Evolutionary conservation across 1,284 basidiomycete genomes (phyloP), one percentile per base, ranked within the genome.

Genomic region (Pulchroboletus neoregius): DNA sequence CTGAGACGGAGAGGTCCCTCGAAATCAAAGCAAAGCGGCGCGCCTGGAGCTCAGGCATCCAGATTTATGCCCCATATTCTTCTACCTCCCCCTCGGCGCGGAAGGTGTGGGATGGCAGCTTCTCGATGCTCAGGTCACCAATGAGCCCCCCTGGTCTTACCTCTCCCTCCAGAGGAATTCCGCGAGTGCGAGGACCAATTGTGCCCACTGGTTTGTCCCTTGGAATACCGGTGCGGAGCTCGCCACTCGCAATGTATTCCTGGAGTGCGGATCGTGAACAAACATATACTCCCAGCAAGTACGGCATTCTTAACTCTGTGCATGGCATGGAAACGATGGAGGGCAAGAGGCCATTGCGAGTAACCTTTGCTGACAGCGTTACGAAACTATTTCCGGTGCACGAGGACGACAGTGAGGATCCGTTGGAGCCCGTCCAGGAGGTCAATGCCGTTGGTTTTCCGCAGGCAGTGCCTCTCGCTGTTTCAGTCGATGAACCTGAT

Each of bases 11-110:
- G 41, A 48, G 33, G 20, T 44, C 50, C 2, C 53, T 64, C 23
- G 62, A 64, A 46, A 46, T 44, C 28, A 67, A 45, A 39, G 66
- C 65, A 7, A 67, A 68, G 36, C 58, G 62, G 13, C 61, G 62
- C 11, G 66, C 62, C 6, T 64, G 62, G 62, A 64, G 66, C 42
- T 64, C 64, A 13, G 62, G 62, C 11, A 60, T 68, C 47, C 62
- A 53, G 41, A 50, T 68, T 28, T 35, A 49, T 40, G 60, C 53
- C 1, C 56, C 62, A 4, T 66, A 64, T 48, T 26, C 43, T 18
- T 33, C 32, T 20, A 20, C 36, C 4, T 26, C 42, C 15, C 35
- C 30, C 37, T 39, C 28, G 26, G 11, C 36, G 2, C 22, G 22
- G 13, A 60, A 39, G 39, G 49, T 46, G 18, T 63, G 65, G 64